Conservation (phyloP, 345 rosid genomes). For the Aquilaria sinensis region DNA sequence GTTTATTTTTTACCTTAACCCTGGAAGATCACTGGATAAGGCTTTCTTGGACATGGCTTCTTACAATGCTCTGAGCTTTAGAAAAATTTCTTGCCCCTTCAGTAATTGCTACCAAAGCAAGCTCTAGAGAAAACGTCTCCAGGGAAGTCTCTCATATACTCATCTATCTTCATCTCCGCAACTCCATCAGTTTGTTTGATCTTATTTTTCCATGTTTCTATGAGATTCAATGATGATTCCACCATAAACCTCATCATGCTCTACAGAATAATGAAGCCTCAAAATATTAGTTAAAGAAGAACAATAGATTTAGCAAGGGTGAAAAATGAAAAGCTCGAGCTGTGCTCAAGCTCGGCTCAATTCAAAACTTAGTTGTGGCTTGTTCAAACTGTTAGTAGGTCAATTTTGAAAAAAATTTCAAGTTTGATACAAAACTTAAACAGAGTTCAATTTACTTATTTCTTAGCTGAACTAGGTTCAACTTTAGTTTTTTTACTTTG, state of each 20-base stretch:
- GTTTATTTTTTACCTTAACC: constrained; percentile 24
- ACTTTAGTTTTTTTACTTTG: too few species aligned
- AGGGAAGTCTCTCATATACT: constrained; percentile 30
- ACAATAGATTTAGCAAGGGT: too few species aligned
- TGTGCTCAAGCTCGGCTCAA: too few species aligned
- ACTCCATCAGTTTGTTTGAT: constrained; percentile 24
- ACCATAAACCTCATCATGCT: constrained; percentile 28
- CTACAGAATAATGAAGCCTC: constrained; percentile 4
- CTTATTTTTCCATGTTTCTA: constrained; percentile 30
- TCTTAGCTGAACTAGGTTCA: too few species aligned
- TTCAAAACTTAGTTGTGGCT: too few species aligned
- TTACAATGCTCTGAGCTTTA: constrained; percentile 29
- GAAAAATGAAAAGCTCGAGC: too few species aligned
- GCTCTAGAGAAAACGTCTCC: constrained; percentile 48
- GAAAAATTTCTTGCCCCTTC: constrained; percentile 32
- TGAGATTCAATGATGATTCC: constrained; percentile 21
- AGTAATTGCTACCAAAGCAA: constrained; percentile 39
- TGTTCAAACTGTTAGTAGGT: too few species aligned
- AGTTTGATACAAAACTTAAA: too few species aligned
- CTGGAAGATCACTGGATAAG: constrained; percentile 27
- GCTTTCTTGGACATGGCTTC: constrained; percentile 28
- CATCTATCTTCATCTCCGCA: constrained; percentile 29
- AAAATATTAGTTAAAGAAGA: too few species aligned
- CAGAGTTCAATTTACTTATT: too few species aligned
- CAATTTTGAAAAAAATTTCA: too few species aligned